Conservation (phyloP, 192 early-diverging fungal genomes). For the Piromyces sp. region DNA sequence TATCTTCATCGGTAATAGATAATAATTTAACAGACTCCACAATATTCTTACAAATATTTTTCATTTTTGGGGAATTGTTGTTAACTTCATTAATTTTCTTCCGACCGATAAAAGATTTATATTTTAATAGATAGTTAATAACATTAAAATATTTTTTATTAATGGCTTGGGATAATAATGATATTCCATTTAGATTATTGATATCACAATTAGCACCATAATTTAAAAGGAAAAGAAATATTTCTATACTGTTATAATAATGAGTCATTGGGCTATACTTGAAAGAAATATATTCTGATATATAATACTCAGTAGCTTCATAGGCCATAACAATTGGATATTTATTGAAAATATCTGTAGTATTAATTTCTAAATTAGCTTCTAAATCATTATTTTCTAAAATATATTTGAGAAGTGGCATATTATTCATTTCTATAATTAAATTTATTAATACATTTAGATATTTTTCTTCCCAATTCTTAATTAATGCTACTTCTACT, state of each 20-base stretch:
- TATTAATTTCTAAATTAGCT: background rate
- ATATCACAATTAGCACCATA: background rate
- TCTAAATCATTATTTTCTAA: background rate
- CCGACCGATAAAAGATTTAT: background rate
- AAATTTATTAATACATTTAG: background rate
- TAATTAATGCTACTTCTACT: background rate
- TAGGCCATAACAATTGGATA: background rate
- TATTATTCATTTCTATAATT: background rate
- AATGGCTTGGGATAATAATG: background rate
- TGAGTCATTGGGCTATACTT: background rate
- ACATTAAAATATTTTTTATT: background rate
- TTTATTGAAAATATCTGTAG: background rate
- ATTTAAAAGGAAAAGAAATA: background rate
- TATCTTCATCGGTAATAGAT: background rate
- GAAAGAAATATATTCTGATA: background rate
- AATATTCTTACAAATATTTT: background rate
- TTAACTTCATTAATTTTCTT: background rate
- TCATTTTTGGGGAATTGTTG: background rate
- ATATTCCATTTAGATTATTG: background rate
- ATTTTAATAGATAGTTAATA: background rate
- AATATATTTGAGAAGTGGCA: background rate
- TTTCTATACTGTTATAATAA: background rate
- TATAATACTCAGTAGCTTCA: background rate
- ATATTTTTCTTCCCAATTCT: background rate
- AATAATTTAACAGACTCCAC: background rate